Conservation (phyloP, 2,329 filamentous ascomycete species). For the Drechslera avenae region DNA sequence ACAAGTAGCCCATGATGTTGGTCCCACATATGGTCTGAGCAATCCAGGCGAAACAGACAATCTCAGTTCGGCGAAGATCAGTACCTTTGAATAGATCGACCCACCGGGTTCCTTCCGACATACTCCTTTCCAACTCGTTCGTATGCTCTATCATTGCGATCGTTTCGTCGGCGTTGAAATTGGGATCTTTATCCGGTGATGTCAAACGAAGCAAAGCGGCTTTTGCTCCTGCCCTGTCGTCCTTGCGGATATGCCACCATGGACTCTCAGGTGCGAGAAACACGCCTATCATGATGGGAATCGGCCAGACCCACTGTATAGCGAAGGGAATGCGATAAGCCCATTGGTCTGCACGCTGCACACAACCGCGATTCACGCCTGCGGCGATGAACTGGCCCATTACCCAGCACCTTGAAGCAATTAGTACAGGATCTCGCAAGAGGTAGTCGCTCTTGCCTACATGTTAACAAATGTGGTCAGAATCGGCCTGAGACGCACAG, state of each 20-base stretch:
- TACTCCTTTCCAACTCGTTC: conserved; percentile 76
- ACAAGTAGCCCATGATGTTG: conserved; percentile 52
- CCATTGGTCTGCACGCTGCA: conserved; percentile 68
- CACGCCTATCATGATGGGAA: conserved; percentile 68
- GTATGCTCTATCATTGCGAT: conserved; percentile 91
- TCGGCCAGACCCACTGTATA: conserved; percentile 76
- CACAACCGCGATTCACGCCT: conserved; percentile 69
- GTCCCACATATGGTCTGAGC: conserved; percentile 53
- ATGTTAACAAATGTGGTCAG: conserved; percentile 70
- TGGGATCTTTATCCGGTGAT: conserved; percentile 63
- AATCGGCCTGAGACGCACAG: conserved; percentile 65
- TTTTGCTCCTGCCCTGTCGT: conserved; percentile 67
- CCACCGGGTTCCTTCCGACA: conserved; percentile 70
- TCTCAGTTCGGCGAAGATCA: conserved; percentile 77
- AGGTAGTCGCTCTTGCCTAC: conserved; percentile 11
- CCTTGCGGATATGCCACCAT: conserved; percentile 73
- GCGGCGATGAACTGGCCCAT: conserved; percentile 73
- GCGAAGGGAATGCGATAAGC: conserved; percentile 69
- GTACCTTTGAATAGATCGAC: conserved; percentile 80
- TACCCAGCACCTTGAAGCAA: conserved; percentile 64
- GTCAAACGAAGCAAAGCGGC: conserved; percentile 68
- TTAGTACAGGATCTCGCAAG: not conserved
- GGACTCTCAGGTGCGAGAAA: conserved; percentile 71
- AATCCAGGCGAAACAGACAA: conserved; percentile 58
- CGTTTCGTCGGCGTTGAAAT: conserved; percentile 56